Evolutionary conservation across 176 grass and related monocot genomes (phyloP), one percentile per base, ranked within the genome.

Genomic region (Oryza longistaminata): DNA sequence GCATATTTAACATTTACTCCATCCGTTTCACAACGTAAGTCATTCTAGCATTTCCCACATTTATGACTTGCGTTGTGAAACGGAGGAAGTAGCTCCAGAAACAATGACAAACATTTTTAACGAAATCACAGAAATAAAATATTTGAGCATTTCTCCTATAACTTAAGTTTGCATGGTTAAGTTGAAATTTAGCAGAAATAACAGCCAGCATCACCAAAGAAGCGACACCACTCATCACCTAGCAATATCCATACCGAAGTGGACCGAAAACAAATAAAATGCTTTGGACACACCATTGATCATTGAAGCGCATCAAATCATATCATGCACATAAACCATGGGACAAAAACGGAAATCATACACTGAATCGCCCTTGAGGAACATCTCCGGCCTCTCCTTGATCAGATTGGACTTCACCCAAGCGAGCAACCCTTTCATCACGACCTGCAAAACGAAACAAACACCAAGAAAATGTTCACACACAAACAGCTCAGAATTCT

Each of bases 361-460:
- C 93, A 95, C 96, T 11, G 89, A 87, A 46, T 93, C 91, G 0
- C 83, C 96, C 81, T 98, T 95, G 46, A 98, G 49, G 86, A 98
- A 98, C 96, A 98, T 98, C 83, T 98, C 96, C 2, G 89, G 93
- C 14, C 91, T 85, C 80, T 98, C 96, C 83, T 98, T 98, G 88
- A 98, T 95, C 85, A 98, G 81, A 76, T 90, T 98, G 64, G 83
- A 79, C 89, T 92, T 92, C n/a, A 92, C 88, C 93, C 93, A 98
- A 37, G 87, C 66, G 13, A 98, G 87, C 73, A 98, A 44, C 9
- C 75, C 88, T 19, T 67, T 75, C 91, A 95, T 90, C 1, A 64
- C 76, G 42, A 92, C 73, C 93, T 95, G 35, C 29, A 70, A 70
- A 53, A 14, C 44, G 13, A 31, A 78, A 55, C 52, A 53, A 4